These are phyloP conservation scores for Clarireedia homoeocarpa DNA, from an alignment of 2,329 filamentous ascomycete genomes.

Conservation along the genomic window DNA sequence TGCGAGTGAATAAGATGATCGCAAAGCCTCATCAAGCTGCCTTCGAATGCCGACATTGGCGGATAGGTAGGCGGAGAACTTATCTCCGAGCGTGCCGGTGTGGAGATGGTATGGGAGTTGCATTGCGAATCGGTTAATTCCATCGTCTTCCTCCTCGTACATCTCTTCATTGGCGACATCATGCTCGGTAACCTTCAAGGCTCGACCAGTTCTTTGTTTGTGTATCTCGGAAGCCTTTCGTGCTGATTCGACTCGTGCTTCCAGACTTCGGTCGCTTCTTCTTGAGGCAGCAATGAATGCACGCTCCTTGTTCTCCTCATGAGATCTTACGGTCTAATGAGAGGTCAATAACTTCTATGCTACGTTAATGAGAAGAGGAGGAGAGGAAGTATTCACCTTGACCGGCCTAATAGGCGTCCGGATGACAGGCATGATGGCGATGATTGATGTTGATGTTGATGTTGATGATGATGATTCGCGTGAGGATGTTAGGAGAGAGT, in stretches of 20 bases:
- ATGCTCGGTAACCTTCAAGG: conserved; percentile 72
- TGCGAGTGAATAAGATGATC: neutral
- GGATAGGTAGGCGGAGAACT: neutral
- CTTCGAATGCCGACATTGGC: neutral
- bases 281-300: conserved; percentile 90
- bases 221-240: conserved; percentile 85
- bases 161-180: conserved; percentile 89
- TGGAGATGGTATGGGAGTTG: neutral
- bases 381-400: no score
- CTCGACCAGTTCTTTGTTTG: conserved; percentile 77
- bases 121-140: neutral
- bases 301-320: conserved; percentile 66
- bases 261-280: conserved; percentile 76
- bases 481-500: no score
- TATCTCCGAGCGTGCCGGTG: neutral
- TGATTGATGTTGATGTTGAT: no score
- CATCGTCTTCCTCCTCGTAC: conserved; percentile 66
- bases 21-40: neutral
- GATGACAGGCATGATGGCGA: no score
- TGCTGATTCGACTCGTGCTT: conserved; percentile 83
- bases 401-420: no score
- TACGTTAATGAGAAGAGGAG: no score
- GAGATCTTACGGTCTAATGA: no score
- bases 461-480: no score
- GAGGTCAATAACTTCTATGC: no score